phyloP scores from a whole-genome alignment of 208 protist genomes.

The Crithidia expoeki region DNA sequence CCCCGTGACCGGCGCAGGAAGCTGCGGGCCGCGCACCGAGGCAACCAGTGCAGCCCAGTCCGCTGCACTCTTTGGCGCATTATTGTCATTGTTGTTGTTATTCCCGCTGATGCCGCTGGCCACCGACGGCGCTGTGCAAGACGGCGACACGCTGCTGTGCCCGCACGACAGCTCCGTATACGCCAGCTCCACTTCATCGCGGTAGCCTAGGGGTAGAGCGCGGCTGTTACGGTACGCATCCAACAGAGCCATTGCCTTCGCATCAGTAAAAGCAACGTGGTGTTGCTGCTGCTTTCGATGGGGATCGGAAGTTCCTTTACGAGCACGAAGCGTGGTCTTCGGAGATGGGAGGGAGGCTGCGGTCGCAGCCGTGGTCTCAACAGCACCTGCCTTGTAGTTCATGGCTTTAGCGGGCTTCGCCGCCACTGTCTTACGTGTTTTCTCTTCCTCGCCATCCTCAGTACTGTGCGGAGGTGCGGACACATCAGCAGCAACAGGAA shows the following conservation, averaged over 20 bases:
- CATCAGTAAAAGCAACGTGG: slow-evolving; percentile 12
- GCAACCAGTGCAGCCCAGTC: slow-evolving; percentile 39
- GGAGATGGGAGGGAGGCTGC: background rate
- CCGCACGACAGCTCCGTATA: slow-evolving; percentile 40
- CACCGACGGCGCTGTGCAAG: slow-evolving; percentile 22
- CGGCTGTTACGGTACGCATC: slow-evolving; percentile 15
- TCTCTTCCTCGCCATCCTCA: background rate
- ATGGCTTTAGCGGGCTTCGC: slow-evolving; percentile 12
- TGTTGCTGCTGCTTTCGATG: background rate
- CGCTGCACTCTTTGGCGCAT: slow-evolving; percentile 8
- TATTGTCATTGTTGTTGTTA: background rate
- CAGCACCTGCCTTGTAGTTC: background rate
- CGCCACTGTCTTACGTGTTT: slow-evolving; percentile 25
- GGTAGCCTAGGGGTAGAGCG: slow-evolving; percentile 2
- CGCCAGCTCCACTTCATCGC: slow-evolving; percentile 29
- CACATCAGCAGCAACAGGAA: background rate
- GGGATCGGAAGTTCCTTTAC: background rate
- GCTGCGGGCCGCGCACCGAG: slow-evolving; percentile 11
- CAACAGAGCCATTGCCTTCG: slow-evolving; percentile 22
- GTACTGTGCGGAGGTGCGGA: background rate
- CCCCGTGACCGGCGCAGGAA: background rate
- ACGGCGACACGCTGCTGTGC: slow-evolving; percentile 35
- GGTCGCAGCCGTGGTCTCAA: background rate
- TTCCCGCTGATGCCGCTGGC: slow-evolving; percentile 6
- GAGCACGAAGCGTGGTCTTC: background rate